Evolutionary conservation across 2,329 filamentous ascomycete species (phyloP), one percentile per base, ranked within the genome.

Genomic region (Falciphora oryzae): DNA sequence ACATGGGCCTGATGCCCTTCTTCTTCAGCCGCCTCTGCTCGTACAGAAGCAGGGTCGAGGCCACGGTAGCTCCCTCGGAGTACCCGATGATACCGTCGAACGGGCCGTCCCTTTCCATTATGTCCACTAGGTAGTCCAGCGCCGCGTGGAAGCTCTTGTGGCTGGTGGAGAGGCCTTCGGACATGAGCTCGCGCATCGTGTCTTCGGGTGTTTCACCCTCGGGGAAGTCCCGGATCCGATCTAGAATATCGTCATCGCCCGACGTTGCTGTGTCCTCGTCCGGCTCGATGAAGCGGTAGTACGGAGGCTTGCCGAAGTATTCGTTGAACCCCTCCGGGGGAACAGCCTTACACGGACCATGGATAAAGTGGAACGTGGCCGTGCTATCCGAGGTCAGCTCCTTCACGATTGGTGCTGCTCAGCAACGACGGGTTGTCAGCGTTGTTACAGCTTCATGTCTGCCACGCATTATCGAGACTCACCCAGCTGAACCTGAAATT

Each of bases 1-100:
- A 75, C 72, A 79, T 76, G 25, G 75, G 74, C 61, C 72, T 64
- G 61, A 72, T 70, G 11, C 68, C 79, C 44, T 74, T 72, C 63
- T 73, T 72, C 63, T 75, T 67, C 31, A 71, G 70, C 57, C 78
- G 74, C 4, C 76, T 73, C 64, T 78, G 74, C 69, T 85, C 83
- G 62, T 84, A 79, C 4, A 86, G 72, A 8, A 86, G 74, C 13
- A 84, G 70, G 0, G 80, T 83, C 0, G 80, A 80, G 0, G 84
- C 85, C 18, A 84, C 78, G 0, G 81, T 82, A 1, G 85, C 84
- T 3, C 85, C 85, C 70, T 88, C 85, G 0, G 84, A 86, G 68
- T 87, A 88, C 0, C 85, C 85, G n/a, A 88, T 77, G 57, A 88
- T 81, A 2, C 81, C 85, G 65, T 82, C 79, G 65, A 84, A 78